Percentiles rank a stretch among this genome's conserved stretches.
Evolutionary conservation across 495 filamentous ascomycete species (phyloP).

Genomic region (Margaritispora aquatica): DNA sequence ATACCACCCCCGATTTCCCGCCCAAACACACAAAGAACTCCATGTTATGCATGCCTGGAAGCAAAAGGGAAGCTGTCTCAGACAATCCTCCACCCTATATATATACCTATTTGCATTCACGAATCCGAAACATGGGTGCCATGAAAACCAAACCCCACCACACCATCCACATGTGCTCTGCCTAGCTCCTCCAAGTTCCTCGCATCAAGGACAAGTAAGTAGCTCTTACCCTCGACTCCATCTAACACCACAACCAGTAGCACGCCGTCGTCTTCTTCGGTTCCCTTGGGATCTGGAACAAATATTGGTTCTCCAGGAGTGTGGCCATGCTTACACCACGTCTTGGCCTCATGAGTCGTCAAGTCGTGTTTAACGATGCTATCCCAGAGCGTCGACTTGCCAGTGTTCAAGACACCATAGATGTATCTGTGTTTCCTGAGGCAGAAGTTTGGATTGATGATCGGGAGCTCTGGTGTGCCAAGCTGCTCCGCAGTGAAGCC

Average conservation of each 20-base stretch:
- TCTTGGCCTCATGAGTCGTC: slow-evolving; percentile 35
- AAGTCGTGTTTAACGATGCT: slow-evolving; percentile 64
- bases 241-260: slow-evolving; percentile 68
- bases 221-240: slow-evolving; percentile 54
- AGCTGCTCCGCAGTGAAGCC: not conserved
- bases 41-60: not conserved
- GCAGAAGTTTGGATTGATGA: slow-evolving; percentile 54
- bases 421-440: slow-evolving; percentile 55
- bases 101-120: not conserved
- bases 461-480: slow-evolving; percentile 49
- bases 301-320: slow-evolving; percentile 73
- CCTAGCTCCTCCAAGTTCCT: slow-evolving; percentile 59
- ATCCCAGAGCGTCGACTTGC: slow-evolving; percentile 56
- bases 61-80: not conserved
- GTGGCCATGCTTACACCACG: slow-evolving; percentile 55
- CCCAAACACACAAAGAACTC: not conserved
- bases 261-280: slow-evolving; percentile 61
- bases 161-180: slow-evolving; percentile 53
- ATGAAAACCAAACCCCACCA: slow-evolving; percentile 67
- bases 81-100: not conserved
- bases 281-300: slow-evolving; percentile 44
- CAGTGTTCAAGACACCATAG: slow-evolving; percentile 52
- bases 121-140: slow-evolving; percentile 40
- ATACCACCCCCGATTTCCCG: not conserved
- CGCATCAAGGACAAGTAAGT: slow-evolving; percentile 65